A percentile compares a stretch with the other conserved stretches of the same genome.
These are phyloP conservation scores for Neurospora intermedia DNA, from an alignment of 495 filamentous ascomycete genomes.

Conservation along the genomic window DNA sequence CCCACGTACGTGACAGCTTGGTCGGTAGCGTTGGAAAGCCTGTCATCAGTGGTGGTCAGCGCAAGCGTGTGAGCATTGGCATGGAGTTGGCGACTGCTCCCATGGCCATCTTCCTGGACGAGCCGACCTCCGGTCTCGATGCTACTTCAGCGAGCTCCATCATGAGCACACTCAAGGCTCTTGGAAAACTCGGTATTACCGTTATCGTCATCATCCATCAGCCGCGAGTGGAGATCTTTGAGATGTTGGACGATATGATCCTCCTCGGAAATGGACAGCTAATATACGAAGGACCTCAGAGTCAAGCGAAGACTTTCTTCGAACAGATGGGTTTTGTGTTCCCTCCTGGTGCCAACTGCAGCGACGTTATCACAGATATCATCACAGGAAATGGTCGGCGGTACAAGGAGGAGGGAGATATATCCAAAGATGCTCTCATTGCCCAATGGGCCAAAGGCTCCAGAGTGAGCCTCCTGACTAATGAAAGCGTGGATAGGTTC, in stretches of 20 bases:
- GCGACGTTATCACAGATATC: conserved; percentile 41
- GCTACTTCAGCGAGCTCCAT: conserved; percentile 52
- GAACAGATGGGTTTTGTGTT: conserved; percentile 34
- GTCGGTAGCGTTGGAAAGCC: conserved; percentile 35
- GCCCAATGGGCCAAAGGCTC: conserved; percentile 20
- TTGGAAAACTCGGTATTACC: conserved; percentile 34
- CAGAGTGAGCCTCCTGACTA: neutral
- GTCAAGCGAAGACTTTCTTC: conserved; percentile 31
- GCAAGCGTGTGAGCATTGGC: conserved; percentile 42
- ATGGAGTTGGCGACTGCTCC: conserved; percentile 56
- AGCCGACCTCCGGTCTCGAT: conserved; percentile 56
- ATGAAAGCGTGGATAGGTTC: neutral
- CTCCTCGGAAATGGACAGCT: conserved; percentile 34
- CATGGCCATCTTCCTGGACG: conserved; percentile 54
- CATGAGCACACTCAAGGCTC: conserved; percentile 38
- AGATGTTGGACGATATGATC: conserved; percentile 35
- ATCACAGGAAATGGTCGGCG: conserved; percentile 36
- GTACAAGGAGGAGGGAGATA: conserved; percentile 35
- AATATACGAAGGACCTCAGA: conserved; percentile 30
- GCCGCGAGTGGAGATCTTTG: conserved; percentile 37
- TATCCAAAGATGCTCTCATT: conserved; percentile 32
- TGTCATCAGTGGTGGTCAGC: conserved; percentile 38
- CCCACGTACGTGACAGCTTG: conserved; percentile 30
- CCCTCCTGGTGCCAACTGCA: conserved; percentile 30
- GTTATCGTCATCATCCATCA: conserved; percentile 39